Percentiles rank a stretch among this genome's conserved stretches.
phyloP scores from a whole-genome alignment of 2,329 filamentous ascomycete genomes.

The Calonectria multiphialidica region DNA sequence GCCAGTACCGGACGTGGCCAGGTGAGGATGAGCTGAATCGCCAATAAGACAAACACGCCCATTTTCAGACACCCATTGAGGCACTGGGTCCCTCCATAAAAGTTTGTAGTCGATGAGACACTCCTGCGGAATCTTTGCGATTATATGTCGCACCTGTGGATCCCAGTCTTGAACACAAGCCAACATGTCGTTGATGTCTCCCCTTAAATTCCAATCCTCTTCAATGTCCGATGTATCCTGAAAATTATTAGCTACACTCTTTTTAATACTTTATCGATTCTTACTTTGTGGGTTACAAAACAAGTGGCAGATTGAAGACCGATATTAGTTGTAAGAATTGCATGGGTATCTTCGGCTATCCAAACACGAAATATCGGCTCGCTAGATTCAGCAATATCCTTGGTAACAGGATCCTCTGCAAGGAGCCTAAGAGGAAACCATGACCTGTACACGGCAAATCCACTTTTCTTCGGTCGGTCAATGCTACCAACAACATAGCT shows the following conservation, averaged over 20 bases:
- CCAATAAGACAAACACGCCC: constrained; percentile 13
- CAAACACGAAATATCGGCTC: constrained; percentile 1
- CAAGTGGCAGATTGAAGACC: background rate
- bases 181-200: background rate
- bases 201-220: constrained; percentile 15
- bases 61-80: constrained; percentile 2
- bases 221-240: constrained; percentile 2
- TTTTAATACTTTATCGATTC: background rate
- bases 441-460: constrained; percentile 10
- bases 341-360: constrained; percentile 13
- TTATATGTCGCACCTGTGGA: background rate
- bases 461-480: constrained; percentile 12
- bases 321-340: constrained; percentile 8
- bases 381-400: background rate
- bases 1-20: constrained; percentile 16
- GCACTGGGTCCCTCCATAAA: constrained; percentile 14
- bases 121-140: constrained; percentile 5
- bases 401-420: background rate
- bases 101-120: constrained; percentile 20
- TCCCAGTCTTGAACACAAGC: constrained; percentile 11
- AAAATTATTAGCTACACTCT: background rate
- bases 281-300: constrained; percentile 16
- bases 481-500: background rate
- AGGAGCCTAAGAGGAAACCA: constrained; percentile 11
- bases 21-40: constrained; percentile 13